These are phyloP conservation scores for Colletotrichum lini DNA, from an alignment of 2,329 filamentous ascomycete genomes.

Conservation along the genomic window DNA sequence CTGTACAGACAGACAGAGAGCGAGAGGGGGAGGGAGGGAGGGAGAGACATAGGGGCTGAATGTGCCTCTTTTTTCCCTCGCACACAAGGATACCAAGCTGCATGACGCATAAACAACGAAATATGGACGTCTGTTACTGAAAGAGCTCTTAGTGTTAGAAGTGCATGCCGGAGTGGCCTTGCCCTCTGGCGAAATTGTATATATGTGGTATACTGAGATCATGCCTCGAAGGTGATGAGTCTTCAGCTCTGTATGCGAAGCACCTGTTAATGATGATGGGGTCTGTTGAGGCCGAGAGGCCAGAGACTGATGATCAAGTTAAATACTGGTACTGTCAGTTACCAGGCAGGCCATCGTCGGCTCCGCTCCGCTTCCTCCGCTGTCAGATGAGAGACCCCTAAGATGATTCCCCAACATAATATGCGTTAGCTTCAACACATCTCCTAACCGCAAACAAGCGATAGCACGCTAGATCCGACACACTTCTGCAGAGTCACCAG, in stretches of 20 bases:
- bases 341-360: too few relatives aligned
- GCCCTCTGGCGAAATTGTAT: conserved; percentile 35
- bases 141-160: conserved; percentile 17
- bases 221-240: neutral
- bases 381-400: too few relatives aligned
- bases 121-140: conserved; percentile 10
- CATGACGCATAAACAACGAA: conserved; percentile 12
- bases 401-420: too few relatives aligned
- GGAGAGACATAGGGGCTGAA: neutral
- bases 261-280: neutral
- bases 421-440: too few relatives aligned
- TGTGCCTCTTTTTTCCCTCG: conserved; percentile 3
- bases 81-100: conserved; percentile 23
- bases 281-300: neutral
- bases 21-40: neutral
- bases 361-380: too few relatives aligned
- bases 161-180: conserved; percentile 25
- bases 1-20: neutral
- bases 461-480: too few relatives aligned
- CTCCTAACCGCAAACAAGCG: too few relatives aligned
- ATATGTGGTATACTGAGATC: conserved; percentile 21
- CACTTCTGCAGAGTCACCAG: neutral
- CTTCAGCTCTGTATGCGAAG: neutral
- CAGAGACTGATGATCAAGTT: too few relatives aligned
- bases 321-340: too few relatives aligned